Base-by-base conservation (phyloP, 1,284 basidiomycete genomes). In the Earliella scabrosa region DNA sequence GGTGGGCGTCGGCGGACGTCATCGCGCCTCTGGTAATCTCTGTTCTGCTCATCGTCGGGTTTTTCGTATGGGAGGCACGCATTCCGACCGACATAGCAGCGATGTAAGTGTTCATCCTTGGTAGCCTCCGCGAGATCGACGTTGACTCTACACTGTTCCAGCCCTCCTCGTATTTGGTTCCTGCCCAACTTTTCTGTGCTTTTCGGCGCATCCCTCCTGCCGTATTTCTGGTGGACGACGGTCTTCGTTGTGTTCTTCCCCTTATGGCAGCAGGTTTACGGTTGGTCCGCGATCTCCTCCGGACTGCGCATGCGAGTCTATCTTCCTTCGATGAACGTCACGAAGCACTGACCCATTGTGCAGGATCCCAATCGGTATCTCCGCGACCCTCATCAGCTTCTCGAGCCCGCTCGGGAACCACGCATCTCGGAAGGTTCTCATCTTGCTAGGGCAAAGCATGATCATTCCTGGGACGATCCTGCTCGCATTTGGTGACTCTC, bases 11-110 rank as follows among this genome's bases (percentile, higher is more conserved):
- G 3, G 66, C 71, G 4, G 54, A 59, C 8, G 70, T 77, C 20
- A 55, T 78, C 18, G 60, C 60, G 8, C 72, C 75, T 0, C 55
- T 80, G 4, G 62, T 76, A 10, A 56, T 75, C 21, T 77, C 78
- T 1, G 53, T 75, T 26, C 45, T 71, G n/a, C 54, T 78, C 6
- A 52, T 61, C 18, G 53, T 59, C 18, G 65, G 38, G 3, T 81
- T 81, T 64, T 76, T 78, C 57, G 63, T 71, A 50, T 78, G 71
- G 68, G 78, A 80, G 61, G 63, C 72, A 3, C 23, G 56, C 0
- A 60, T 77, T 7, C 75, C 72, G 0, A 29, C 47, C 4, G 59
- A 71, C 5, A 60, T 56, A 21, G 77, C 77, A 8, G 71, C 71
- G 2, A 67, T 79, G 75, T 78, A 41, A 32, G 63, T 64, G 8